Base-by-base conservation (phyloP, 768 basidiomycete species). In the Amanita molliuscula region DNA sequence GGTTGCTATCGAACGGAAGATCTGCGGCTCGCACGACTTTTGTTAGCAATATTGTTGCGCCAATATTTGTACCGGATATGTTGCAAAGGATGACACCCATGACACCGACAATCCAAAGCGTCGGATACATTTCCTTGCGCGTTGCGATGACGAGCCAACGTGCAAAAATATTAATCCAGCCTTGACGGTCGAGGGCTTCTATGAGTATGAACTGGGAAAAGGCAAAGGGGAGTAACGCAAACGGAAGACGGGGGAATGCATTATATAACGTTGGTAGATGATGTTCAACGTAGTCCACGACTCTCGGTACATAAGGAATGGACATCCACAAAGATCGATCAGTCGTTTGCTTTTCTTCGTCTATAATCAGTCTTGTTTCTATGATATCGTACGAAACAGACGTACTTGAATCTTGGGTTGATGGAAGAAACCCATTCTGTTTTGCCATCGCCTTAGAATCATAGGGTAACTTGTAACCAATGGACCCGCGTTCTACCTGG, bases 171-270 rank as follows among this genome's bases (percentile, higher is more conserved):
- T 79, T 72, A 7, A 95, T 89, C 92, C 94, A 98, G 23, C 91
- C 91, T 52, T 84, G 81, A 53, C 80, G 74, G 10, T 81, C 73
- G 5, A 98, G 75, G 0, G 76, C 87, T 60, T 94, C 86, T 51
- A 95, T 89, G 50, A 98, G 78, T 56, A 97, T 90, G 68, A 98
- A 97, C 65, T 94, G 91, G 0, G 86, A 83, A 61, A 97, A 92
- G 0, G 92, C 88, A 60, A 98, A 98, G 0, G 90, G 90, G 13
- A 96, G 69, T 6, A 96, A 78, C 10, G 80, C 75, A 52, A 92
- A 80, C 0, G 92, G 94, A 0, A 94, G 71, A 16, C 83, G 77
- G 0, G 79, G 74, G 18, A 82, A 66, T 18, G 81, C 77, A 8
- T 76, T 77, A 61, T 75, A 72, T 53, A 85, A 71, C 1, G 87